These are phyloP conservation scores for Protostelium mycophagum DNA, from an alignment of 78 protist genomes.

Conservation along the genomic window DNA sequence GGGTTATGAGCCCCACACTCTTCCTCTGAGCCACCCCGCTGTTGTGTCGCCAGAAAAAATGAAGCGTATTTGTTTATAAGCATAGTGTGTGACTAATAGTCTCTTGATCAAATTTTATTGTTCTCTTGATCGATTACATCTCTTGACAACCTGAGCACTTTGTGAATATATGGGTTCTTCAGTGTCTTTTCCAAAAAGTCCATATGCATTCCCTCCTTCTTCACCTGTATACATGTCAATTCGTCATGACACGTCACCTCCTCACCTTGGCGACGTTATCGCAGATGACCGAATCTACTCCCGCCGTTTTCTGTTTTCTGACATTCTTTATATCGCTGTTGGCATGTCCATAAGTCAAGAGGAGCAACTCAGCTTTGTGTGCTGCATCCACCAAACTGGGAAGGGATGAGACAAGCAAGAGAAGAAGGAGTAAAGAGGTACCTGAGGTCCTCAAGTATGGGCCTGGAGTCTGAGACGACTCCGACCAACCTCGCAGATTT, in stretches of 20 bases:
- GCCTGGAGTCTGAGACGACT: constrained; percentile 52
- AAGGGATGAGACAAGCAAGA: too few species aligned
- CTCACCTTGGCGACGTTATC: constrained; percentile 64
- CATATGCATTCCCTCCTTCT: neutral
- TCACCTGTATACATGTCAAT: too few species aligned
- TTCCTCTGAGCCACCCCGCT: too few species aligned
- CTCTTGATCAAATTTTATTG: too few species aligned
- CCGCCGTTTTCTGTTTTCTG: constrained; percentile 27
- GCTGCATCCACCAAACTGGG: constrained; percentile 38
- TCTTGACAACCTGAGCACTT: neutral
- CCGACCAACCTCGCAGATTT: constrained; percentile 45
- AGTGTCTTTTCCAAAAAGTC: neutral
- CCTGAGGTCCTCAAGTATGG: constrained; percentile 42
- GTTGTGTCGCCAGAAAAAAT: too few species aligned
- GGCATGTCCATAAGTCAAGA: constrained; percentile 59
- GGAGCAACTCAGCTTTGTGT: constrained; percentile 47
- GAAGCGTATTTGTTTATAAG: too few species aligned
- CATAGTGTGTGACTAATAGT: too few species aligned
- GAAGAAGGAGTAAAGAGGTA: too few species aligned
- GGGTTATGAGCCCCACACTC: too few species aligned
- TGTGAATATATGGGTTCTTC: neutral
- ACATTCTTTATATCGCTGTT: constrained; percentile 39
- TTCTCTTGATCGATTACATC: neutral
- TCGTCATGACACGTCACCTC: too few species aligned
- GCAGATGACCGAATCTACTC: constrained; percentile 70